phyloP scores from a whole-genome alignment of 306 rosid genomes.

The Vigna trinervia region DNA sequence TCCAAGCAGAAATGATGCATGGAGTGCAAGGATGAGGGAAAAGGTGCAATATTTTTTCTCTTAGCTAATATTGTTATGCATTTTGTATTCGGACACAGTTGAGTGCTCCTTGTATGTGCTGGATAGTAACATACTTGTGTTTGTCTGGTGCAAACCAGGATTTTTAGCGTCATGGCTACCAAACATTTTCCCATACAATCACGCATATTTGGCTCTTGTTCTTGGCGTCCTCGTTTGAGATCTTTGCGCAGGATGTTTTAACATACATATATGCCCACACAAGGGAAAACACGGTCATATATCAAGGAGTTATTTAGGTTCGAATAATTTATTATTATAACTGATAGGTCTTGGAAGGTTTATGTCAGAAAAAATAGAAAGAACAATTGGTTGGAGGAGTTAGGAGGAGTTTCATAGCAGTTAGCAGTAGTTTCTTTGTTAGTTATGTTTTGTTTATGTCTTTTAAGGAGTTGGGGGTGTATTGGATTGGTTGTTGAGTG shows the following conservation, averaged over 20 bases:
- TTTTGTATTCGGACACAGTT: not conserved
- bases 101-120: not conserved
- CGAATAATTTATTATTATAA: too few species aligned
- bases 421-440: too few species aligned
- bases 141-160: slow-evolving; percentile 17
- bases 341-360: too few species aligned
- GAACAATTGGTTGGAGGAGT: too few species aligned
- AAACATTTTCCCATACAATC: not conserved
- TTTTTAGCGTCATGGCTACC: not conserved
- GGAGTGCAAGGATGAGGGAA: slow-evolving; percentile 99
- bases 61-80: slow-evolving; percentile 4
- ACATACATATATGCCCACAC: not conserved
- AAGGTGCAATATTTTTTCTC: slow-evolving; percentile 62
- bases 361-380: too few species aligned
- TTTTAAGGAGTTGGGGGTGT: too few species aligned
- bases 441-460: too few species aligned
- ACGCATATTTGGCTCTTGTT: not conserved
- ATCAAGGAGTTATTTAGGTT: not conserved
- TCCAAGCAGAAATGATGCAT: slow-evolving; percentile 87
- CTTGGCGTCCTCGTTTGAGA: not conserved
- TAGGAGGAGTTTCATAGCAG: too few species aligned
- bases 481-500: too few species aligned
- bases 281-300: not conserved
- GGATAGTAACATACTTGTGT: not conserved
- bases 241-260: not conserved